Percentiles rank a stretch among this genome's conserved stretches.
Evolutionary conservation across 2,329 filamentous ascomycete genomes (phyloP).

Genomic region (Aspergillus clavatus): DNA sequence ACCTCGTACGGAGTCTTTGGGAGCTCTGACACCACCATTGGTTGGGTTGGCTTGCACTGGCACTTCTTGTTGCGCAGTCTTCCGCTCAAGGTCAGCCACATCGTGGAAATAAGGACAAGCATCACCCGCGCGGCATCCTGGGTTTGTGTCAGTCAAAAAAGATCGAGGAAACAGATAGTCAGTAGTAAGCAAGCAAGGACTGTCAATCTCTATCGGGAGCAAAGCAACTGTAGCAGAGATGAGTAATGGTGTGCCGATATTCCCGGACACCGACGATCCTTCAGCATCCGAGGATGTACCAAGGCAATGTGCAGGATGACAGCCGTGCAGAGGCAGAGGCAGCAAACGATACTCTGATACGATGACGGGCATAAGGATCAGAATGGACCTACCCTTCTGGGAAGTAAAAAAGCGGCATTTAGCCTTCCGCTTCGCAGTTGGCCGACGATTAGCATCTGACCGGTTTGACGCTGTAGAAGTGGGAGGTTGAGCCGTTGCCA

Average conservation of each 20-base stretch:
- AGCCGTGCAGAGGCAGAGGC: constrained; percentile 1
- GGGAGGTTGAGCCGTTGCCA: constrained; percentile 28
- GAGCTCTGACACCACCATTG: constrained; percentile 5
- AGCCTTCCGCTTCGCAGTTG: not conserved
- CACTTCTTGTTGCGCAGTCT: constrained; percentile 13
- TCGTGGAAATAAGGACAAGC: constrained; percentile 50
- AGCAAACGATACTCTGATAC: not conserved
- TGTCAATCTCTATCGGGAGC: not conserved
- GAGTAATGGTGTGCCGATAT: not conserved
- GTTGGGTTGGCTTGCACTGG: constrained; percentile 10
- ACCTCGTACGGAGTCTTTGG: constrained; percentile 6
- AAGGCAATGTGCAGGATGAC: not conserved
- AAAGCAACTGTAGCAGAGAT: not conserved
- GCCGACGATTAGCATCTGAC: not conserved
- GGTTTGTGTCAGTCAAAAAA: constrained; percentile 16
- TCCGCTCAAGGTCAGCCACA: constrained; percentile 18
- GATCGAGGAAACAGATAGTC: no score
- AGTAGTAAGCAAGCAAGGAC: not conserved
- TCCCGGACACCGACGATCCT: not conserved
- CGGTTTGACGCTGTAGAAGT: not conserved
- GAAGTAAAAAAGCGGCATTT: constrained; percentile 26
- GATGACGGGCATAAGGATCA: not conserved
- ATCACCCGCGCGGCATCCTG: constrained; percentile 51
- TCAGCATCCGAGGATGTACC: no score
- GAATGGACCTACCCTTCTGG: constrained; percentile 21